Base-by-base conservation (phyloP, 371 early-diverging fungal genomes). In the Catenaria anguillulae region DNA sequence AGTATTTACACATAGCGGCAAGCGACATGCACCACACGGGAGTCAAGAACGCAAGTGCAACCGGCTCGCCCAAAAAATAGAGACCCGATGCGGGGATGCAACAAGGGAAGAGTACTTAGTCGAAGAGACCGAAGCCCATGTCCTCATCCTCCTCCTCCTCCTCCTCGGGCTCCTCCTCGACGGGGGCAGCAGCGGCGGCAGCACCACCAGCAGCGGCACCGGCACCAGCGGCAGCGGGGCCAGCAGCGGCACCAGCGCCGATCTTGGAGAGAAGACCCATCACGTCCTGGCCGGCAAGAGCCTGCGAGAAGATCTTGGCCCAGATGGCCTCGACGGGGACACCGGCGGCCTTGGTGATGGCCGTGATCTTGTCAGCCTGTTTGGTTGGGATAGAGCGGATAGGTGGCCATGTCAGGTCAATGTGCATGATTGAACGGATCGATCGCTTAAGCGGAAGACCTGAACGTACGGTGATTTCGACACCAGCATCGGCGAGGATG, bases 281-380 rank as follows among this genome's bases (percentile, higher is more conserved):
- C 67, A 97, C 74, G 79, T 95, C 86, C 83, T 88, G 88, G 71
- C 93, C 93, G 66, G 81, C 92, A 69, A 97, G 85, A 65, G 96
- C 96, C 89, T 95, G 94, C 78, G 97, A 90, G 78, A 94, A 95
- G 71, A 96, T 80, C 71, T 77, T 77, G 74, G 90, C 84, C 92
- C 92, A 95, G 84, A 95, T 89, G 67, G 90, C 77, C 77, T 97
- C 95, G 71, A 95, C 85, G 62, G 86, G 84, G 67, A 93, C 74
- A 73, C 90, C 89, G 70, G 95, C 92, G 70, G 93, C 92, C 73
- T 84, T 84, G 79, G 86, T 84, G 73, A 96, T 78, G 67, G 91
- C 77, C 76, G 77, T 79, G 68, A 96, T 84, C 85, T 92, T 92
- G 78, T 94, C 95, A 71, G 93, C 87, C 94, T 93, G 81, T 34